Percentiles rank a stretch among this genome's conserved stretches.
phyloP scores from a whole-genome alignment of 108 stramenopile species.

The Pseudonitzschia multiseries region DNA sequence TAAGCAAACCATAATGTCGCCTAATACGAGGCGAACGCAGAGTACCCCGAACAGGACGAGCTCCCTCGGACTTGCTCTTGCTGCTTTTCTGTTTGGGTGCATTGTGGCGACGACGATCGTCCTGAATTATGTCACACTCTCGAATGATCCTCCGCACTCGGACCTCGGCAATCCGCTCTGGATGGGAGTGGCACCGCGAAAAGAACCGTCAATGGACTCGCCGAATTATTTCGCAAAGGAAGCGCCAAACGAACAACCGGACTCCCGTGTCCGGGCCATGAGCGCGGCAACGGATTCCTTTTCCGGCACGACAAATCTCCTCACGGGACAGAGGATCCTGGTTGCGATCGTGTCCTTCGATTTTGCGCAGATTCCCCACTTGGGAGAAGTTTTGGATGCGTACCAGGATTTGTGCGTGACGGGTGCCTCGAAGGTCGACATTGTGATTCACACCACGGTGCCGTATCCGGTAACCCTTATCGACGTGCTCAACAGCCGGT shows the following conservation, averaged over 20 bases:
- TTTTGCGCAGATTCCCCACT: constrained; percentile 75
- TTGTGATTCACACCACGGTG: constrained; percentile 74
- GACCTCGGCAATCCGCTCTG: neutral
- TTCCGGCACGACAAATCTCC: neutral
- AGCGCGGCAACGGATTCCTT: neutral
- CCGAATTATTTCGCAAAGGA: too few species aligned
- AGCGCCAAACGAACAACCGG: neutral
- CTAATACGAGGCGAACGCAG: neutral
- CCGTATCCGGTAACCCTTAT: constrained; percentile 65
- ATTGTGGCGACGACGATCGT: constrained; percentile 32
- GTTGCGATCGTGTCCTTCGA: constrained; percentile 81
- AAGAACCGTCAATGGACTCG: neutral
- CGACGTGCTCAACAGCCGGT: constrained; percentile 75
- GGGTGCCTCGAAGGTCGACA: constrained; percentile 67
- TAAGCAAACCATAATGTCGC: neutral
- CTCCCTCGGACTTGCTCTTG: constrained; percentile 4
- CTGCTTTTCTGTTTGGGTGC: constrained; percentile 48
- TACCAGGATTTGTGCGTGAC: constrained; percentile 78
- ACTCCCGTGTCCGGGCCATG: too few species aligned
- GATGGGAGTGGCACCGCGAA: neutral
- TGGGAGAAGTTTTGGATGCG: constrained; percentile 80
- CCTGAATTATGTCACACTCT: constrained; percentile 20
- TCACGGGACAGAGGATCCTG: constrained; percentile 56
- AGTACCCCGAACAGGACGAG: neutral
- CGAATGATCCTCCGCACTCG: neutral